Conservation (phyloP, 768 basidiomycete species). For the Tephrocybe sp. region DNA sequence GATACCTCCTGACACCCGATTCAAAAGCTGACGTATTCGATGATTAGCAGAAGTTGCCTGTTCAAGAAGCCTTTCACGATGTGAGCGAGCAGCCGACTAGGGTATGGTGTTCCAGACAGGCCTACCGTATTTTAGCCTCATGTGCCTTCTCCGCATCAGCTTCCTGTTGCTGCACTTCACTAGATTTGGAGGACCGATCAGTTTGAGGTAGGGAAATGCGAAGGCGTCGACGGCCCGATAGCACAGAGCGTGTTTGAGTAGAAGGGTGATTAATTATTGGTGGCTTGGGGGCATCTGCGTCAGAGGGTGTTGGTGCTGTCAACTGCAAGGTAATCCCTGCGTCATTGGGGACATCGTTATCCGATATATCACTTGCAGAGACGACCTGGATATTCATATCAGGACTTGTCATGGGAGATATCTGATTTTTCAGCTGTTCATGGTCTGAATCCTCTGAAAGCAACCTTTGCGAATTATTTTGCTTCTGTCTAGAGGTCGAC, state of each 20-base stretch:
- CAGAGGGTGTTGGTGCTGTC: conserved; percentile 10
- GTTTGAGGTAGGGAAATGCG: conserved; percentile 25
- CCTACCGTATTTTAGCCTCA: conserved; percentile 54
- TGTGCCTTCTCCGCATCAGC: conserved; percentile 54
- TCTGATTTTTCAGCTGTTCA: neutral
- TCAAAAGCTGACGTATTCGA: conserved; percentile 64
- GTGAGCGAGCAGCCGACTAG: neutral
- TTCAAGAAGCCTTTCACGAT: conserved; percentile 50
- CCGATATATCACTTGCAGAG: conserved; percentile 9
- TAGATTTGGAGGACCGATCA: conserved; percentile 21
- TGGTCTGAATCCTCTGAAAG: conserved; percentile 10
- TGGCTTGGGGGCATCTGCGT: conserved; percentile 2
- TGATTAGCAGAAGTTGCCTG: conserved; percentile 60
- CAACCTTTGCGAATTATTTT: neutral
- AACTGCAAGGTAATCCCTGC: conserved; percentile 12
- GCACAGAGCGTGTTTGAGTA: conserved; percentile 30
- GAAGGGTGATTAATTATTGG: neutral
- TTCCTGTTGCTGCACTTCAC: conserved; percentile 33
- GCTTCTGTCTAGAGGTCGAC: neutral
- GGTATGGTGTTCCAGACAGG: conserved; percentile 4
- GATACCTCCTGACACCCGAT: conserved; percentile 58
- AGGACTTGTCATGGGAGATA: conserved; percentile 1
- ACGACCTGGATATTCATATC: conserved; percentile 10
- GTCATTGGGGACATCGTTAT: neutral
- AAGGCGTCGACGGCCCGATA: conserved; percentile 25